These are phyloP conservation scores for Plasmodium ovale DNA, from an alignment of 169 alveolate genomes.

Conservation along the genomic window DNA sequence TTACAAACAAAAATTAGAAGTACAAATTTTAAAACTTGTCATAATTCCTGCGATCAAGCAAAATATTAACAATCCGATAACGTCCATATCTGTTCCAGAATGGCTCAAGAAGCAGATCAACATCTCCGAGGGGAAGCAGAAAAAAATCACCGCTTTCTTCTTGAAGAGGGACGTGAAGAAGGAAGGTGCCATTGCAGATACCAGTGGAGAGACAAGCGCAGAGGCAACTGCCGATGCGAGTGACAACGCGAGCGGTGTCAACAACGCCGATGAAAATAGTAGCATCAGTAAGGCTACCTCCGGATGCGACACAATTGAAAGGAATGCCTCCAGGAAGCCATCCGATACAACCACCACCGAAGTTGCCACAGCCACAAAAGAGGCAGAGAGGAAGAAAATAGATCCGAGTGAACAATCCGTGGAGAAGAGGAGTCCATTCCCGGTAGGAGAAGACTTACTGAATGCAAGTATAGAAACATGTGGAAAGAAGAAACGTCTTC, in stretches of 20 bases:
- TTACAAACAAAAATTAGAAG: constrained; percentile 95
- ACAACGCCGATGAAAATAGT: background rate
- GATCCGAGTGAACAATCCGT: constrained; percentile 3
- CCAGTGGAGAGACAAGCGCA: background rate
- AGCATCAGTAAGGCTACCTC: no score
- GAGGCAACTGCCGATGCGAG: background rate
- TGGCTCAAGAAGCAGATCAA: constrained; percentile 91
- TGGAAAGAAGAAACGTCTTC: constrained; percentile 7
- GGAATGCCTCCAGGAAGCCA: no score
- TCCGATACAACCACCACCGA: no score
- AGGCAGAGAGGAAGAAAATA: background rate
- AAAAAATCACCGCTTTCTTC: constrained; percentile 77
- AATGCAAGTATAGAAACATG: background rate
- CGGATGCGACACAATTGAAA: no score
- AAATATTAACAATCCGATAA: constrained; percentile 94
- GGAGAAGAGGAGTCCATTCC: constrained; percentile 36
- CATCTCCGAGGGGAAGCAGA: constrained; percentile 78
- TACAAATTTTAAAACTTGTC: constrained; percentile 93
- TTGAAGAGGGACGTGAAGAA: constrained; percentile 70
- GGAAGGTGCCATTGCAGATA: constrained; percentile 33
- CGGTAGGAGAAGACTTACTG: background rate
- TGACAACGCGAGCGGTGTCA: background rate
- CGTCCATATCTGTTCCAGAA: constrained; percentile 94
- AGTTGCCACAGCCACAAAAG: background rate
- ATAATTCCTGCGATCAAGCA: constrained; percentile 97